phyloP scores from a whole-genome alignment of 2,329 filamentous ascomycete genomes.

The Microdochium paspali region DNA sequence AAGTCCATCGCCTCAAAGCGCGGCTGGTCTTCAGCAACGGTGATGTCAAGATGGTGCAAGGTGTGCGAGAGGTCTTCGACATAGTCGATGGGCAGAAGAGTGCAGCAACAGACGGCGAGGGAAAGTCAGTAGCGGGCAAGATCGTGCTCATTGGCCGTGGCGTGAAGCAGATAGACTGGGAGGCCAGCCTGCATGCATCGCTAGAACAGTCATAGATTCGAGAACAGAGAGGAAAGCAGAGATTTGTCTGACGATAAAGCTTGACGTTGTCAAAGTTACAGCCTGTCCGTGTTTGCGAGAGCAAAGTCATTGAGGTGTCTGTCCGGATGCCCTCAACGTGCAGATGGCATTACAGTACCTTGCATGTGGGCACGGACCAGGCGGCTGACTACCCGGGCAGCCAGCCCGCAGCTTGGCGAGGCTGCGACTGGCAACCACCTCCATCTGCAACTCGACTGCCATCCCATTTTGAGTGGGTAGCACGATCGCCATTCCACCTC shows the following conservation, averaged over 20 bases:
- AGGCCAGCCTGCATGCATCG: conserved; percentile 23
- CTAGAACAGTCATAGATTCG: conserved; percentile 4
- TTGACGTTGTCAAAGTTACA: conserved; percentile 1
- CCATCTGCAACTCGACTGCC: conserved; percentile 1
- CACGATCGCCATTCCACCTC: neutral
- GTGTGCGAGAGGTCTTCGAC: conserved; percentile 89
- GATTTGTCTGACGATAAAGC: no score
- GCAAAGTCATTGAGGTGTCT: no score
- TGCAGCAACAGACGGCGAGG: no score
- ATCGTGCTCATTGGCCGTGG: conserved; percentile 55
- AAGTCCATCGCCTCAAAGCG: conserved; percentile 85
- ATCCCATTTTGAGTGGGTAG: neutral
- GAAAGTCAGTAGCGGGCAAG: conserved; percentile 36
- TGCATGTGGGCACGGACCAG: neutral
- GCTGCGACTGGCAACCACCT: neutral
- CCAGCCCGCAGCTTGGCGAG: no score
- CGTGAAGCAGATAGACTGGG: conserved; percentile 41
- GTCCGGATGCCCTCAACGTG: neutral
- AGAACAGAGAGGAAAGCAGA: neutral
- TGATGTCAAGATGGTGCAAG: conserved; percentile 70
- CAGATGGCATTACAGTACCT: neutral
- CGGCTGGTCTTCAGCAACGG: conserved; percentile 59
- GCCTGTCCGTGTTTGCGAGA: no score
- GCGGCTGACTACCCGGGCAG: conserved; percentile 1
- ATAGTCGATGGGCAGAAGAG: conserved; percentile 53